Evolutionary conservation across 116 monocot genomes (phyloP).

Genomic region (Zostera marina): DNA sequence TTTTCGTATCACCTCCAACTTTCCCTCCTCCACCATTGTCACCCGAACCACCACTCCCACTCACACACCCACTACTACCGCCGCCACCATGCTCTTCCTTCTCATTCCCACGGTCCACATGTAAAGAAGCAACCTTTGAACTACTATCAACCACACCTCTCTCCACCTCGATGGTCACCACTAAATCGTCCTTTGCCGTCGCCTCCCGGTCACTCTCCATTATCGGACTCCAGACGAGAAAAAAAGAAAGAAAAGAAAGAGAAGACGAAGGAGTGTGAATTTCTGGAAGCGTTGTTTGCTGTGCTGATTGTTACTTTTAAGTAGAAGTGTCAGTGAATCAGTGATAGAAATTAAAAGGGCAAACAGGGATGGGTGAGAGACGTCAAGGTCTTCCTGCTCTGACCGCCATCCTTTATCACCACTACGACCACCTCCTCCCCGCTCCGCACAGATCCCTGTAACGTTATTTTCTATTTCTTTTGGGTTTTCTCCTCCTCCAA

Average conservation of each 20-base stretch:
- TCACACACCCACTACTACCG: not conserved
- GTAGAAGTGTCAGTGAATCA: constrained; percentile 8
- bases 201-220: not conserved
- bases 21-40: not conserved
- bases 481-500: not conserved
- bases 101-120: constrained; percentile 8
- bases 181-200: constrained; percentile 7
- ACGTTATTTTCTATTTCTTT: constrained; percentile 8
- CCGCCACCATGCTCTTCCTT: not conserved
- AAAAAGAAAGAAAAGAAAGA: not conserved
- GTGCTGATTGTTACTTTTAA: not conserved
- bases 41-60: constrained; percentile 1
- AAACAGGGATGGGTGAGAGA: constrained; percentile 47
- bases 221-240: not conserved
- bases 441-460: constrained; percentile 8
- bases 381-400: constrained; percentile 20
- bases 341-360: constrained; percentile 28
- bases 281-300: too few species aligned
- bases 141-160: constrained; percentile 8
- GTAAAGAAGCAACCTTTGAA: constrained; percentile 10
- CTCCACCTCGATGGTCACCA: constrained; percentile 14
- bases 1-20: not conserved
- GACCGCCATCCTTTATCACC: constrained; percentile 7
- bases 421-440: not conserved
- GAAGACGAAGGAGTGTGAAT: not conserved